Evolutionary conservation across 495 filamentous ascomycete genomes (phyloP).

Genomic region (Penicillium robsamsonii): DNA sequence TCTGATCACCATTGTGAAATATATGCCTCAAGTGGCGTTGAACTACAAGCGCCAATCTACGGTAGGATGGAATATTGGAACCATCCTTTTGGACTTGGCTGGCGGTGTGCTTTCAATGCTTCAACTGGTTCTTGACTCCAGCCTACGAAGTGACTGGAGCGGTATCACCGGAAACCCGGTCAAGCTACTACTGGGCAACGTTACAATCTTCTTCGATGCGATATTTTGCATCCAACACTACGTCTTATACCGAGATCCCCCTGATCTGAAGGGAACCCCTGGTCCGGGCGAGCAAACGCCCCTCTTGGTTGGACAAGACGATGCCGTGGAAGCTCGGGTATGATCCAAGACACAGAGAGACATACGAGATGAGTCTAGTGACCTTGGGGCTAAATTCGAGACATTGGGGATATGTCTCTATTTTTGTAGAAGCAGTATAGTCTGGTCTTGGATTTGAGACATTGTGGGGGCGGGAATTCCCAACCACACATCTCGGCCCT

Average conservation of each 20-base stretch:
- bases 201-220: constrained; percentile 80
- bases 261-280: constrained; percentile 16
- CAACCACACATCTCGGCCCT: neutral
- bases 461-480: constrained; percentile 14
- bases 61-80: constrained; percentile 78
- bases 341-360: neutral
- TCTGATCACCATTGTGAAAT: constrained; percentile 85
- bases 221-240: constrained; percentile 90
- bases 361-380: neutral
- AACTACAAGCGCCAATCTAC: constrained; percentile 85
- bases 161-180: constrained; percentile 89
- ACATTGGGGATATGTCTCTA: constrained; percentile 17
- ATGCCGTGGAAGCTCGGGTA: neutral
- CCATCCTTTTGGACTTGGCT: constrained; percentile 79
- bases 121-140: constrained; percentile 82
- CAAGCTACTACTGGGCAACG: constrained; percentile 80
- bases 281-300: constrained; percentile 28
- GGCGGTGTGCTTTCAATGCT: constrained; percentile 80
- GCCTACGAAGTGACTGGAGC: constrained; percentile 80
- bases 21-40: constrained; percentile 78
- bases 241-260: constrained; percentile 58
- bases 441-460: constrained; percentile 13
- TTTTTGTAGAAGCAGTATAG: constrained; percentile 13
- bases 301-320: constrained; percentile 24
- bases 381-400: constrained; percentile 17